phyloP scores from a whole-genome alignment of 352 stramenopile genomes.

The Phytophthora parvispora region DNA sequence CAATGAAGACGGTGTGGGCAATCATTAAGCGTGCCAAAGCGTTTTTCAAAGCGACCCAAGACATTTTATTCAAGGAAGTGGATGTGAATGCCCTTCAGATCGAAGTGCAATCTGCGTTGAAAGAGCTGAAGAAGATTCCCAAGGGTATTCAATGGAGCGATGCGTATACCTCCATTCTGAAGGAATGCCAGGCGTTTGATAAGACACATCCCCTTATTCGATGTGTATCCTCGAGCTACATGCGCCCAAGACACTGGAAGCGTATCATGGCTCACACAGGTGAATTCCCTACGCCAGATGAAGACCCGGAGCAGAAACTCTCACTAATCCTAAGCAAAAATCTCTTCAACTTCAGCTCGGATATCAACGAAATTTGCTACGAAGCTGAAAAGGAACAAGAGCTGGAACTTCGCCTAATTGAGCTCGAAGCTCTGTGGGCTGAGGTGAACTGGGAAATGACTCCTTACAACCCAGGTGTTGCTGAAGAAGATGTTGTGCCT shows the following conservation, averaged over 20 bases:
- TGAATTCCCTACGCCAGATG: slow-evolving; percentile 93
- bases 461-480: slow-evolving; percentile 85
- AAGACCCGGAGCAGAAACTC: slow-evolving; percentile 93
- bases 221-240: slow-evolving; percentile 85
- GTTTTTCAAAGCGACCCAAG: slow-evolving; percentile 74
- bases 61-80: slow-evolving; percentile 94
- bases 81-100: slow-evolving; percentile 96
- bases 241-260: slow-evolving; percentile 96
- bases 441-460: slow-evolving; percentile 96
- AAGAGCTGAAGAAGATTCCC: slow-evolving; percentile 94
- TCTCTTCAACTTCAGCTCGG: slow-evolving; percentile 94
- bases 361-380: slow-evolving; percentile 98
- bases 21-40: slow-evolving; percentile 83
- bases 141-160: slow-evolving; percentile 95
- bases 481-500: slow-evolving; percentile 89
- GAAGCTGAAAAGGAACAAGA: slow-evolving; percentile 98
- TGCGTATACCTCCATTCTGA: slow-evolving; percentile 90
- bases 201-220: slow-evolving; percentile 88
- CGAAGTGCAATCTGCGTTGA: slow-evolving; percentile 94
- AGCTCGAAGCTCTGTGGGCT: slow-evolving; percentile 94
- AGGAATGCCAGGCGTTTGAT: slow-evolving; percentile 86
- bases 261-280: slow-evolving; percentile 92
- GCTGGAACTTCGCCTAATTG: slow-evolving; percentile 92
- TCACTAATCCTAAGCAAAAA: slow-evolving; percentile 94
- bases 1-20: slow-evolving; percentile 82